These are phyloP conservation scores for Hanseniaspora lachancei DNA, from an alignment of 805 yeast species.

Conservation along the genomic window DNA sequence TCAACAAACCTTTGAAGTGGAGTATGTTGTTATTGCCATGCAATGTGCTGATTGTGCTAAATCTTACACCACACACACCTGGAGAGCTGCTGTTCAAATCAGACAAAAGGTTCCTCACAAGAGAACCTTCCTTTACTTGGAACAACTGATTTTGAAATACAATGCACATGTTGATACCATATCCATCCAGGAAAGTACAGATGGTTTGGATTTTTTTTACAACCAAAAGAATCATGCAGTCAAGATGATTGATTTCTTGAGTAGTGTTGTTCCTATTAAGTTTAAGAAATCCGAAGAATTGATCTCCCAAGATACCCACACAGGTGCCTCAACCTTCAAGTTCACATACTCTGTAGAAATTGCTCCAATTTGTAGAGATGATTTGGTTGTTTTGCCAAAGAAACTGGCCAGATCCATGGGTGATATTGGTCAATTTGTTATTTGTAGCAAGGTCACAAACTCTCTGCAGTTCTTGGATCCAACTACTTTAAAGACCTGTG, in stretches of 20 bases:
- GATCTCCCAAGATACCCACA: constrained; percentile 81
- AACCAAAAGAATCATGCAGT: constrained; percentile 80
- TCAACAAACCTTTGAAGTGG: constrained; percentile 91
- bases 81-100: constrained; percentile 96
- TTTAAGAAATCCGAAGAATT: constrained; percentile 79
- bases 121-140: constrained; percentile 88
- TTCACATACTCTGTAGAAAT: constrained; percentile 87
- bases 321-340: constrained; percentile 77
- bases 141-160: constrained; percentile 84
- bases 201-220: constrained; percentile 90
- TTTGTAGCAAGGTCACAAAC: constrained; percentile 77
- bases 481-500: constrained; percentile 61
- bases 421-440: constrained; percentile 62
- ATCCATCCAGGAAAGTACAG: constrained; percentile 81
- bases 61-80: constrained; percentile 88
- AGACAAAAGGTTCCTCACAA: constrained; percentile 96
- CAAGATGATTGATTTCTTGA: constrained; percentile 83
- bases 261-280: constrained; percentile 72
- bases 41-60: constrained; percentile 99
- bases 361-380: constrained; percentile 94
- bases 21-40: constrained; percentile 82
- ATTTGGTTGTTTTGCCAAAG: constrained; percentile 80
- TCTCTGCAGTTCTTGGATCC: constrained; percentile 81
- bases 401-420: constrained; percentile 75
- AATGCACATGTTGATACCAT: constrained; percentile 90